Percentiles rank a stretch among this genome's conserved stretches.
These are phyloP conservation scores for Crithidia thermophila DNA, from an alignment of 208 protist genomes.

Conservation along the genomic window DNA sequence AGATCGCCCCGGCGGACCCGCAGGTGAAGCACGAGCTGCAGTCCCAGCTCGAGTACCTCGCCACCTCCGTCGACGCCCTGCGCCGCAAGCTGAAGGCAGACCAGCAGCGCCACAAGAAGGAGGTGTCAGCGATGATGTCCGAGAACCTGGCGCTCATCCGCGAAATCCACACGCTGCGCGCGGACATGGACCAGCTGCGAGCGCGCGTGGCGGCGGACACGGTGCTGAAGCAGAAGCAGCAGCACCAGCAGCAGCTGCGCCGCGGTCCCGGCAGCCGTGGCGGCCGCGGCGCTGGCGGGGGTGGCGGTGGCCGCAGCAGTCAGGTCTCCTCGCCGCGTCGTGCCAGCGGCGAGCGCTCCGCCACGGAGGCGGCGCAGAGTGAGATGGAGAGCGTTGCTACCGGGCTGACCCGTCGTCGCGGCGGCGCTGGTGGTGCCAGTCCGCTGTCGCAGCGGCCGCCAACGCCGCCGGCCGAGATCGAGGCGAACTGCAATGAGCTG, in stretches of 20 bases:
- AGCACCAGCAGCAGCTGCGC: slow-evolving; percentile 23
- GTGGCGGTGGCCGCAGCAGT: neutral
- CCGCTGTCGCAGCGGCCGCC: slow-evolving; percentile 23
- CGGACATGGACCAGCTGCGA: slow-evolving; percentile 85
- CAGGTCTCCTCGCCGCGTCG: neutral
- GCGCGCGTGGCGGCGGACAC: slow-evolving; percentile 68
- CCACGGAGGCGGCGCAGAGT: neutral
- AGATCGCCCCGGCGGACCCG: slow-evolving; percentile 67
- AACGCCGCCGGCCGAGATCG: slow-evolving; percentile 63
- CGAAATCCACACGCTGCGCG: slow-evolving; percentile 95
- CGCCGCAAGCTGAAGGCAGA: slow-evolving; percentile 92
- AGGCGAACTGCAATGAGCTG: slow-evolving; percentile 85
- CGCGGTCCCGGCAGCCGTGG: neutral
- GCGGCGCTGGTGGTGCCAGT: neutral
- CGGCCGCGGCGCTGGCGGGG: neutral
- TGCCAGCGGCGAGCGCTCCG: slow-evolving; percentile 6
- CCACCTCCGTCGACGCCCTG: slow-evolving; percentile 93
- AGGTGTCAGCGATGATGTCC: slow-evolving; percentile 94
- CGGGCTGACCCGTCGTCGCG: slow-evolving; percentile 9
- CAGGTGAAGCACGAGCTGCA: slow-evolving; percentile 90
- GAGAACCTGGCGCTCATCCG: slow-evolving; percentile 95
- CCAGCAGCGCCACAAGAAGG: slow-evolving; percentile 86
- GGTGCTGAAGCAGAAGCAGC: slow-evolving; percentile 34
- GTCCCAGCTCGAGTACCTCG: slow-evolving; percentile 92
- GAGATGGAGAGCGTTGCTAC: slow-evolving; percentile 12